Base-by-base conservation (phyloP, 2,329 filamentous ascomycete genomes). In the Hymenoscyphus repandus region DNA sequence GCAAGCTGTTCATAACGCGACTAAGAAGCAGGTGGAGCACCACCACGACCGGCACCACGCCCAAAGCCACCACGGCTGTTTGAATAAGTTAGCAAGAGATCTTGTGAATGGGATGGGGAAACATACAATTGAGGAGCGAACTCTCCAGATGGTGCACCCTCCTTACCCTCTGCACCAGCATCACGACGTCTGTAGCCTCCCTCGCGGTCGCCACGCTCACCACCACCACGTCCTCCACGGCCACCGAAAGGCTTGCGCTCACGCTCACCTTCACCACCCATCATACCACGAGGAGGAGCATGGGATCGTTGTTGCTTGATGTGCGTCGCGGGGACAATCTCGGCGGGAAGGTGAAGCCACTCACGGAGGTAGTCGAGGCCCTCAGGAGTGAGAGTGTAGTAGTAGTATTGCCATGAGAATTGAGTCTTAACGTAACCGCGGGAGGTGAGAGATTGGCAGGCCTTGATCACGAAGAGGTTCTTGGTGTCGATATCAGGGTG, bases 331-430 rank as follows among this genome's bases (percentile, higher is more conserved):
- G 93, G 93, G 65, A 99, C 93, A 72, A 99, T 96, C 85, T 99
- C 93, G 73, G 93, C 91, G 70, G 93, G 93, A 69, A 99, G 88
- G 80, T 99, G 93, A 68, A 99, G 91, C 93, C 93, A 99, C 83
- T 99, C 93, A 73, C 93, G 92, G 75, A 99, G 91, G 85, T 99
- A 99, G 82, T 97, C 92, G 74, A 99, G 92, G 79, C 93, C 93
- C 83, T 97, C 91, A 71, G 91, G 89, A 74, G 92, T 96, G 77
- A 99, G 86, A 77, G 93, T 96, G 86, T 99, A 99, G 88, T 99
- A 99, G 87, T 97, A 96, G 84, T 91, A 96, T 79, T 96, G 90
- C 90, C 90, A 96, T 65, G 90, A 96, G 88, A 99, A 99, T 78
- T 95, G 93, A 68, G 93, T 99, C 89, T 99, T 99, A 79, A 99